Percentiles rank a stretch among this genome's conserved stretches.
These are phyloP conservation scores for Thoreauomyces humboldtii DNA, from an alignment of 192 early-diverging fungal species.

Conservation along the genomic window DNA sequence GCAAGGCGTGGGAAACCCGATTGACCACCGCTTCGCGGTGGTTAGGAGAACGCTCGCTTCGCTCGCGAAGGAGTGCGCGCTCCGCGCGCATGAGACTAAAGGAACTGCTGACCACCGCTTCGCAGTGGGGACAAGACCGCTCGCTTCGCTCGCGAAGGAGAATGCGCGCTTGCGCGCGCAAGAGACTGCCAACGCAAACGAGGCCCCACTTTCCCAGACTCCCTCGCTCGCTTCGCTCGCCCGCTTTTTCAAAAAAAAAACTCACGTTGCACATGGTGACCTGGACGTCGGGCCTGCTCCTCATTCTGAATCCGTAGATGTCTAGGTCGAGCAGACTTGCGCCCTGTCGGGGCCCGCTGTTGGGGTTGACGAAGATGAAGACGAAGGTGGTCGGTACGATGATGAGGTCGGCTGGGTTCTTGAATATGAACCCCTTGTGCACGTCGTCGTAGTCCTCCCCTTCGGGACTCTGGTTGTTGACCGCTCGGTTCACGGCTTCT, in stretches of 20 bases:
- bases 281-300: slow-evolving; percentile 58
- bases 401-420: slow-evolving; percentile 6
- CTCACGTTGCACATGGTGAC: slow-evolving; percentile 59
- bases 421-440: no score
- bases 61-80: no score
- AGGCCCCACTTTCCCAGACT: no score
- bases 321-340: background rate
- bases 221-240: no score
- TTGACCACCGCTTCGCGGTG: background rate
- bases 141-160: slow-evolving; percentile 4
- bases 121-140: background rate
- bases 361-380: slow-evolving; percentile 16
- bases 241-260: slow-evolving; percentile 53
- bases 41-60: background rate
- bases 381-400: slow-evolving; percentile 9
- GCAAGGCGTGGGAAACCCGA: no score
- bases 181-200: no score
- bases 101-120: background rate
- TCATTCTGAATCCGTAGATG: slow-evolving; percentile 61
- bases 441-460: no score
- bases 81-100: no score
- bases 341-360: slow-evolving; percentile 1
- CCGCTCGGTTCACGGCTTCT: no score
- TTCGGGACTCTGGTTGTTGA: no score
- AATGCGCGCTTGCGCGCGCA: no score